Conservation (phyloP, 2,329 filamentous ascomycete species). For the Diplodia seriata region DNA sequence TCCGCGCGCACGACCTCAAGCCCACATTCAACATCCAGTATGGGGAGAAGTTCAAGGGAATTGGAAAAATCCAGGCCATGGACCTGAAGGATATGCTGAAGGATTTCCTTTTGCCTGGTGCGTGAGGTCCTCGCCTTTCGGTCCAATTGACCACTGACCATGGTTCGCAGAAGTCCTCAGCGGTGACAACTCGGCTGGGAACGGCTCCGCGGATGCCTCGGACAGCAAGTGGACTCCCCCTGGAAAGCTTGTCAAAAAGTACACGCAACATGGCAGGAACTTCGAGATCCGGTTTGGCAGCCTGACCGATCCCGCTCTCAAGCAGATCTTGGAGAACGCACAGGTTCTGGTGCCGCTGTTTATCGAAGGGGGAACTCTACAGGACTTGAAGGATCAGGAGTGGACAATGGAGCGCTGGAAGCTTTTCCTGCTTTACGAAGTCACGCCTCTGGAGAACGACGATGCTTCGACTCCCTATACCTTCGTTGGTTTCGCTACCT, state of each 20-base stretch:
- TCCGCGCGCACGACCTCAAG: conserved; percentile 75
- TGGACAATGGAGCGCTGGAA: conserved; percentile 84
- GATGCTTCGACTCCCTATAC: conserved; percentile 61
- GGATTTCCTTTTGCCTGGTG: conserved; percentile 71
- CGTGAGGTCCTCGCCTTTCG: conserved; percentile 37
- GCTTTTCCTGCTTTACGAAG: conserved; percentile 74
- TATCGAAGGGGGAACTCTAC: conserved; percentile 88
- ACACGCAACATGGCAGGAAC: conserved; percentile 65
- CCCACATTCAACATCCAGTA: conserved; percentile 76
- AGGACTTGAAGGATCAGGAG: conserved; percentile 72
- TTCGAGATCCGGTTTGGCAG: conserved; percentile 88
- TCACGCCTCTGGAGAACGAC: conserved; percentile 43
- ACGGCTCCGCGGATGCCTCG: conserved; percentile 38
- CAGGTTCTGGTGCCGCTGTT: conserved; percentile 85
- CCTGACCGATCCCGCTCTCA: conserved; percentile 72
- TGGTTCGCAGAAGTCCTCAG: conserved; percentile 65
- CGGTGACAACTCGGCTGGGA: conserved; percentile 9
- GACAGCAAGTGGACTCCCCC: conserved; percentile 73
- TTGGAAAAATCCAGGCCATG: conserved; percentile 72
- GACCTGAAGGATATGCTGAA: conserved; percentile 70
- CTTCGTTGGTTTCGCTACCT: conserved; percentile 87
- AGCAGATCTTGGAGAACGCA: conserved; percentile 76
- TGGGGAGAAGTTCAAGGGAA: conserved; percentile 71
- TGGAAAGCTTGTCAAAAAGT: conserved; percentile 71
- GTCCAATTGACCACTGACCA: conserved; percentile 24